A percentile compares a stretch with the other conserved stretches of the same genome.
Conservation (phyloP, 2,329 filamentous ascomycete species). For the Ramichloridium luteum region DNA sequence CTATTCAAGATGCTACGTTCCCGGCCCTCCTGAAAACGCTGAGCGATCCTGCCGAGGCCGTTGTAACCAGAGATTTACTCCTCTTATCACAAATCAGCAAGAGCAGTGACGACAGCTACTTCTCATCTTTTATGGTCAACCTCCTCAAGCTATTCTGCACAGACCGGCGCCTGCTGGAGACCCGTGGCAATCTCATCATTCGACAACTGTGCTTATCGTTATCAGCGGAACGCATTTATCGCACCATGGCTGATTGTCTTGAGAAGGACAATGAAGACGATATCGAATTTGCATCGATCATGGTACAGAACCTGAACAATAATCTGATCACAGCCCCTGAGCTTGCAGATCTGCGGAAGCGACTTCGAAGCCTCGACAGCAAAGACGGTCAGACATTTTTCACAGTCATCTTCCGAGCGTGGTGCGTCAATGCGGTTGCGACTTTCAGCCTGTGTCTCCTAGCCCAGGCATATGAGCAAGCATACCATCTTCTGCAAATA, state of each 20-base stretch:
- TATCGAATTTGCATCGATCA: constrained; percentile 96
- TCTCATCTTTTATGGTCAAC: constrained; percentile 96
- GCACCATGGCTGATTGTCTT: constrained; percentile 88
- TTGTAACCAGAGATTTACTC: constrained; percentile 88
- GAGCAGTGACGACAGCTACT: constrained; percentile 95
- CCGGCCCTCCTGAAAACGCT: constrained; percentile 90
- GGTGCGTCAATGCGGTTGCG: constrained; percentile 97
- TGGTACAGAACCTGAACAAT: constrained; percentile 99
- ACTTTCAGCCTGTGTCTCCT: constrained; percentile 93
- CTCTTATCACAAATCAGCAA: constrained; percentile 90
- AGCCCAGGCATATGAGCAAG: constrained; percentile 95
- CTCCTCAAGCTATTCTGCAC: constrained; percentile 90
- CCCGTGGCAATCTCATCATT: constrained; percentile 89
- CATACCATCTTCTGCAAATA: constrained; percentile 88
- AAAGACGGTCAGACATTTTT: constrained; percentile 94
- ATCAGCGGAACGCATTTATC: constrained; percentile 88
- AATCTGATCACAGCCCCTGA: constrained; percentile 97
- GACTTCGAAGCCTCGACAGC: constrained; percentile 79
- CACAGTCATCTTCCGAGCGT: constrained; percentile 83
- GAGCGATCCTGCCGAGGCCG: constrained; percentile 87
- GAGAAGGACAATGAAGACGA: constrained; percentile 81
- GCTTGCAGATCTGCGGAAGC: constrained; percentile 76
- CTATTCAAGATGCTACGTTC: constrained; percentile 95
- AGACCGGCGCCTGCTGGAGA: constrained; percentile 80
- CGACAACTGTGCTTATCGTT: constrained; percentile 85